Conservation (phyloP, 1,139 yeast genomes). For the Pneumocystis jirovecii region DNA sequence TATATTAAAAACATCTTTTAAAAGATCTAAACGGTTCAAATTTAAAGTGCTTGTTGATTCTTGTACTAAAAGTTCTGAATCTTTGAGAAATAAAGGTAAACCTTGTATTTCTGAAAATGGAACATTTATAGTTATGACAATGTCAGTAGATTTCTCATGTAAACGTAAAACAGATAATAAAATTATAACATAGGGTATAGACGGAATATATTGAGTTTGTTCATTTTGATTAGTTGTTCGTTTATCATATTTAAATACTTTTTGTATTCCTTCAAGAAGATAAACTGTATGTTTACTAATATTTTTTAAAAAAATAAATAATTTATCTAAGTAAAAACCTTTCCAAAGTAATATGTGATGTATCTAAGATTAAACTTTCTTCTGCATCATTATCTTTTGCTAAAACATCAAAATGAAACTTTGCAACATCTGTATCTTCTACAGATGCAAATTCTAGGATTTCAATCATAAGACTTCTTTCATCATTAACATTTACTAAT, state of each 20-base stretch:
- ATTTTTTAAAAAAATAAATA: neutral
- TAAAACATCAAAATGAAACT: neutral
- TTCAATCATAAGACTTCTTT: neutral
- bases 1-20: neutral
- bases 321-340: neutral
- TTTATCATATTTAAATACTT: neutral
- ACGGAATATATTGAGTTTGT: neutral
- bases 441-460: neutral
- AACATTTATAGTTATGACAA: neutral
- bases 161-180: conserved; percentile 1
- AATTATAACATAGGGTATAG: neutral
- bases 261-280: neutral
- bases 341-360: neutral
- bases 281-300: neutral
- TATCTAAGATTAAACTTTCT: neutral
- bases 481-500: neutral
- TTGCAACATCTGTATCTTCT: neutral
- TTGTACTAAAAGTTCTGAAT: neutral
- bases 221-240: neutral
- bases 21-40: neutral
- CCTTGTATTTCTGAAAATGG: neutral
- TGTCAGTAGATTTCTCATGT: neutral
- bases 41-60: neutral
- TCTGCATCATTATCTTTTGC: neutral
- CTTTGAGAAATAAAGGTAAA: neutral